Evolutionary conservation across 768 basidiomycete genomes (phyloP), one percentile per base, ranked within the genome.

Genomic region (Kwoniella sp.): DNA sequence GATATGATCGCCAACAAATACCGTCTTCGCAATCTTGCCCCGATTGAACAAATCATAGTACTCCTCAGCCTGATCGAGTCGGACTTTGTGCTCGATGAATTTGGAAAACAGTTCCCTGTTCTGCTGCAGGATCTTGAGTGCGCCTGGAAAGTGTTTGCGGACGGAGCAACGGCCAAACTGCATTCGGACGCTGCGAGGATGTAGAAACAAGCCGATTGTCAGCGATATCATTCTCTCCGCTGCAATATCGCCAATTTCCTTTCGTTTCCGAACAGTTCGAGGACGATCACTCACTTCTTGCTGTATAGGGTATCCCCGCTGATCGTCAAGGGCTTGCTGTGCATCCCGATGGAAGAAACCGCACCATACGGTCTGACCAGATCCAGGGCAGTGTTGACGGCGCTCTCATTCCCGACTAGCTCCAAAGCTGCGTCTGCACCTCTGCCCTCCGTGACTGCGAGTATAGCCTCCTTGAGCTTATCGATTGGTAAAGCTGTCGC

Each of bases 391-490:
- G 68, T 70, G 8, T 59, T 45, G 31, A 80, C 64, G 0, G 81
- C 81, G 2, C 65, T 50, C 15, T 72, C 67, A 55, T 74, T 67
- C 8, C 81, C 81, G 25, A 82, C 81, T 20, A 82, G 65, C 61
- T 82, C 81, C 31, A 82, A 70, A 4, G 74, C 77, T 4, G 75
- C 79, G 61, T 82, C 81, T 0, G 80, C 75, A 0, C 81, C 81
- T 53, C 75, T 62, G 7, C 75, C 75, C 15, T 71, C 70, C 2
- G 78, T 80, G 0, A 62, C 74, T 45, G 72, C 52, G 7, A 67
- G 59, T 0, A 80, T 38, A 1, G 66, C 70, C 7, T 56, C 2
- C 5, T 50, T 41, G 25, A 77, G 67, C 38, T 74, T 63, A 9
- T 54, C 47, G 23, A 65, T 29, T 17, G 75, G 66, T 20, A 81